Evolutionary conservation across 257 asterid genomes (phyloP).

Genomic region (Ajuga chamaepitys): DNA sequence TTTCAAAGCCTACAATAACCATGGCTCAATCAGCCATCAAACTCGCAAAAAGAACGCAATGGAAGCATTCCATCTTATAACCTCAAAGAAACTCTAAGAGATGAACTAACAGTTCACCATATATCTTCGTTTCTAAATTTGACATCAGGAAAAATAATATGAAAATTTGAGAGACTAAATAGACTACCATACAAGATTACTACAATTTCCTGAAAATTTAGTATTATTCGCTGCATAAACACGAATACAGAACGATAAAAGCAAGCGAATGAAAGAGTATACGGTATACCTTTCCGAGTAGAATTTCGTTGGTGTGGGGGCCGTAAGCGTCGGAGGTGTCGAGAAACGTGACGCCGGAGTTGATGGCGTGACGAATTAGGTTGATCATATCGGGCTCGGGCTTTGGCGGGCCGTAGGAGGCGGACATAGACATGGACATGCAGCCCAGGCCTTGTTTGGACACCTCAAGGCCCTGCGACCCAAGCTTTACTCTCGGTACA

Average conservation of each 20-base stretch:
- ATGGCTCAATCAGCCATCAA: background rate
- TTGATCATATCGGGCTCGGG: constrained; percentile 27
- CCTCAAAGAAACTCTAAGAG: background rate
- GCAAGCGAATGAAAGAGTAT: background rate
- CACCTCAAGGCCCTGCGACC: constrained; percentile 26
- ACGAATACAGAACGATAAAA: too few species aligned
- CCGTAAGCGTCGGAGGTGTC: constrained; percentile 31
- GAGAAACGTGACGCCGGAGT: constrained; percentile 29
- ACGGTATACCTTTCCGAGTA: constrained; percentile 21
- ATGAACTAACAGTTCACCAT: too few species aligned
- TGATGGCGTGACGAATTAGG: constrained; percentile 24
- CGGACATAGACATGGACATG: constrained; percentile 25
- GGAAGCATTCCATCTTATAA: background rate
- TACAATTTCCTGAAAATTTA: too few species aligned
- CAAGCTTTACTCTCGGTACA: constrained; percentile 23
- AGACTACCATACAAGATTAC: too few species aligned
- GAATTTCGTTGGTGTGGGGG: constrained; percentile 26
- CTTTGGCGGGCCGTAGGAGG: constrained; percentile 14
- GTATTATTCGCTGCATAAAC: too few species aligned
- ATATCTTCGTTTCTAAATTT: too few species aligned
- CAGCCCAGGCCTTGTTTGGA: constrained; percentile 28
- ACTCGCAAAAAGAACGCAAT: background rate
- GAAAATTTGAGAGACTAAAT: too few species aligned
- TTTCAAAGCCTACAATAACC: constrained; percentile 29
- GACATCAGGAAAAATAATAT: too few species aligned